phyloP scores from a whole-genome alignment of 306 rosid species.

The Cicer pinnatifidum region DNA sequence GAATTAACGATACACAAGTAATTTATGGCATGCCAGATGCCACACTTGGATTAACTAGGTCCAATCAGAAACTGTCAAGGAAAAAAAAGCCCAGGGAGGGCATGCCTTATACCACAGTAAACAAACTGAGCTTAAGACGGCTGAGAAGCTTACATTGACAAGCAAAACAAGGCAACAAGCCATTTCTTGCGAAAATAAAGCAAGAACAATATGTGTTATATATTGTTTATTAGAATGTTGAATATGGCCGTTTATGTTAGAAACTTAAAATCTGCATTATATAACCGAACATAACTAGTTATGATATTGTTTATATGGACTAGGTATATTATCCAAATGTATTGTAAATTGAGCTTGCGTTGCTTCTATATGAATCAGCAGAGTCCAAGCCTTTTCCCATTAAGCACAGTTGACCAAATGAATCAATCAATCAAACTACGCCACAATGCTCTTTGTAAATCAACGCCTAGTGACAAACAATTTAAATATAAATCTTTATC shows the following conservation, averaged over 20 bases:
- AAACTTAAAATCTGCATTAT: neutral
- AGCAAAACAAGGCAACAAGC: too few species aligned
- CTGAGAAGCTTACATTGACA: neutral
- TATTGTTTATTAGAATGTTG: neutral
- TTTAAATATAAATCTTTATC: neutral
- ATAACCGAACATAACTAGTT: neutral
- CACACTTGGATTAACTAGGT: neutral
- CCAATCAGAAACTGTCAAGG: conserved; percentile 3
- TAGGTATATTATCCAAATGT: neutral
- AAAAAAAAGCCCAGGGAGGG: neutral
- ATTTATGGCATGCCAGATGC: conserved; percentile 20
- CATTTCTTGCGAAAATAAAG: neutral
- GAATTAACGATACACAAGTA: conserved; percentile 21
- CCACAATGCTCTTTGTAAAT: neutral
- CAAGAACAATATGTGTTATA: neutral
- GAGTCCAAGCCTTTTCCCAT: neutral
- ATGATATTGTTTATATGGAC: neutral
- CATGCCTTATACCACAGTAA: conserved; percentile 11
- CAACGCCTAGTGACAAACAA: conserved; percentile 11
- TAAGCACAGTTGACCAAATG: neutral
- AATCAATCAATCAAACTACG: neutral
- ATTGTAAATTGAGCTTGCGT: conserved; percentile 8
- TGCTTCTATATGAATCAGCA: neutral
- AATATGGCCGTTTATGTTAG: neutral
- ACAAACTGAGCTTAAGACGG: neutral